These are phyloP conservation scores for Miamiensis avidus DNA, from an alignment of 169 alveolate species.

Conservation along the genomic window DNA sequence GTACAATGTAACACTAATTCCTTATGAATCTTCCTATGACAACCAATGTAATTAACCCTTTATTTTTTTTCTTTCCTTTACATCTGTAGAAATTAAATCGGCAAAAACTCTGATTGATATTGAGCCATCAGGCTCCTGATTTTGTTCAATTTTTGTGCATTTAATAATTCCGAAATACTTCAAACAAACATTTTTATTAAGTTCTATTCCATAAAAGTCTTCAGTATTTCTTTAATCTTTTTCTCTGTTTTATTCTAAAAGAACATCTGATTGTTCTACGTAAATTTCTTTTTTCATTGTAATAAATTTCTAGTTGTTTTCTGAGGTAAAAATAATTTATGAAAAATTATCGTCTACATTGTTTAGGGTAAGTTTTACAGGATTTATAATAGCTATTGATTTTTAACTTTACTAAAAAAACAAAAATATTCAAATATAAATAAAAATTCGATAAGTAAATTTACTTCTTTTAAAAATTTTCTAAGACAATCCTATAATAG, in stretches of 20 bases:
- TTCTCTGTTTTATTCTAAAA: too few relatives aligned
- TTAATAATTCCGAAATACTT: slow-evolving; percentile 72
- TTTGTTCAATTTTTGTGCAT: slow-evolving; percentile 58
- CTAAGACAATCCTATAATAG: slow-evolving; percentile 95
- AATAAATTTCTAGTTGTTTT: slow-evolving; percentile 49
- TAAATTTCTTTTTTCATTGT: slow-evolving; percentile 48
- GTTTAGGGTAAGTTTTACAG: slow-evolving; percentile 72
- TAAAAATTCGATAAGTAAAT: slow-evolving; percentile 48
- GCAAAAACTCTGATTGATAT: slow-evolving; percentile 37
- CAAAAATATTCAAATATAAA: background rate
- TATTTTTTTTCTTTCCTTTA: slow-evolving; percentile 60
- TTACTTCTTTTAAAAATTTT: slow-evolving; percentile 79
- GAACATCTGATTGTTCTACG: slow-evolving; percentile 62
- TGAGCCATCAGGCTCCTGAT: slow-evolving; percentile 38
- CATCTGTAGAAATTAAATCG: slow-evolving; percentile 55
- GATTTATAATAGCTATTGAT: slow-evolving; percentile 87
- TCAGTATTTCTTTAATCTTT: slow-evolving; percentile 31
- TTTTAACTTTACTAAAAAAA: slow-evolving; percentile 32
- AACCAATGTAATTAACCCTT: slow-evolving; percentile 89
- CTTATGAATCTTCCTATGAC: slow-evolving; percentile 63
- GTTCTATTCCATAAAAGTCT: slow-evolving; percentile 78
- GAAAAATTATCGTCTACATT: slow-evolving; percentile 56
- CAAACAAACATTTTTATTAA: slow-evolving; percentile 76
- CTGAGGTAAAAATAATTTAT: slow-evolving; percentile 71
- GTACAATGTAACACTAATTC: slow-evolving; percentile 71